Conservation (phyloP, 169 alveolate genomes). For the Theileria sp. region DNA sequence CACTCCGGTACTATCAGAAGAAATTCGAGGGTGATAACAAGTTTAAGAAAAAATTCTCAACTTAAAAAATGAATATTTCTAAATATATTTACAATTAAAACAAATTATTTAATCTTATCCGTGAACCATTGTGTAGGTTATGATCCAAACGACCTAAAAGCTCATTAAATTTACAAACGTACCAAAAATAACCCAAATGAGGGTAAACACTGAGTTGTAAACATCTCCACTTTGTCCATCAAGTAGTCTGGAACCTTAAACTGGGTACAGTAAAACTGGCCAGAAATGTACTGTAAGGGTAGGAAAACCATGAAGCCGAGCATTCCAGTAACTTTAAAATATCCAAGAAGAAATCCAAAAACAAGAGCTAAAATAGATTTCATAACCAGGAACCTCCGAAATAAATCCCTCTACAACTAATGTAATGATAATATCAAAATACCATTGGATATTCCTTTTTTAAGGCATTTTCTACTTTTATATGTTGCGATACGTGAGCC, state of each 20-base stretch:
- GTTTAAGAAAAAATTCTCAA: constrained; percentile 1
- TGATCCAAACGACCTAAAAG: constrained; percentile 48
- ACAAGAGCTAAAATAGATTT: constrained; percentile 32
- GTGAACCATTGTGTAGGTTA: constrained; percentile 46
- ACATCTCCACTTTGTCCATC: constrained; percentile 39
- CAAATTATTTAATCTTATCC: background rate
- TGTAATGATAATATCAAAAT: background rate
- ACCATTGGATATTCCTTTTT: constrained; percentile 8
- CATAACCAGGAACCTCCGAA: constrained; percentile 19
- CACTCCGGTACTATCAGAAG: constrained; percentile 7
- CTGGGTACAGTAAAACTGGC: constrained; percentile 34
- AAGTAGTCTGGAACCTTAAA: constrained; percentile 58
- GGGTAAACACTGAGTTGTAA: constrained; percentile 37
- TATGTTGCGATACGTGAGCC: background rate
- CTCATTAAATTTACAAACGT: background rate
- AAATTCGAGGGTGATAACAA: constrained; percentile 4
- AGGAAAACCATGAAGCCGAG: constrained; percentile 43
- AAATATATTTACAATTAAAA: background rate
- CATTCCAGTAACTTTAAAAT: constrained; percentile 39
- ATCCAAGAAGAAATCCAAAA: constrained; percentile 45
- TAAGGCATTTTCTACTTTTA: background rate
- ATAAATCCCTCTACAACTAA: constrained; percentile 18
- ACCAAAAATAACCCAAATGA: constrained; percentile 53
- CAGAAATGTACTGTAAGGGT: constrained; percentile 26
- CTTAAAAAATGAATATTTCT: background rate